A percentile compares a stretch with the other conserved stretches of the same genome.
phyloP scores from a whole-genome alignment of 768 basidiomycete genomes.

The Kwoniella shandongensis region DNA sequence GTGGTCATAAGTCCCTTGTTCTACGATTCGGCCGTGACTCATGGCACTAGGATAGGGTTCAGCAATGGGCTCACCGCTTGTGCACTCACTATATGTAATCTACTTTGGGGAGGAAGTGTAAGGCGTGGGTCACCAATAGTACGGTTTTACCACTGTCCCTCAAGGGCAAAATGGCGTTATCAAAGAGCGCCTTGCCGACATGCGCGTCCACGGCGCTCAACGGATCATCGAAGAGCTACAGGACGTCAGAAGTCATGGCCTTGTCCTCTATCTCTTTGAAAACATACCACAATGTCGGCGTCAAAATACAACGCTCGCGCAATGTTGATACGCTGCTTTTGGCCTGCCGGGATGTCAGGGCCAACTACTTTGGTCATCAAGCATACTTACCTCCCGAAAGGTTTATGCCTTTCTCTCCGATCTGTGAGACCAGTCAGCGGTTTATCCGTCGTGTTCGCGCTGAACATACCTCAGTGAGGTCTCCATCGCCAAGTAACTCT shows the following conservation, averaged over 20 bases:
- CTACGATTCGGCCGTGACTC: constrained; percentile 57
- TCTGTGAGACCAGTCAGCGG: too few species aligned
- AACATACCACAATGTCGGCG: constrained; percentile 37
- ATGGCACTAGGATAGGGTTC: constrained; percentile 48
- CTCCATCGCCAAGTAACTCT: constrained; percentile 67
- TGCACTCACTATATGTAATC: constrained; percentile 58
- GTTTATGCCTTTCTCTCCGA: constrained; percentile 62
- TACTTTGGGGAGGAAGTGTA: constrained; percentile 61
- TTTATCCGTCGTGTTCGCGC: too few species aligned
- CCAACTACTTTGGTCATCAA: too few species aligned
- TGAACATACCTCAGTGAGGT: constrained; percentile 68
- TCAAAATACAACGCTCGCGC: constrained; percentile 66
- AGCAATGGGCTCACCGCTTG: neutral
- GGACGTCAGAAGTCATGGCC: neutral
- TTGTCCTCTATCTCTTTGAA: too few species aligned
- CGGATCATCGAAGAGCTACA: constrained; percentile 43
- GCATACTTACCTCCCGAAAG: constrained; percentile 66
- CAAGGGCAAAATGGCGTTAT: constrained; percentile 64
- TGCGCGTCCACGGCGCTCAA: constrained; percentile 64
- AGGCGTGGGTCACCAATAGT: constrained; percentile 62
- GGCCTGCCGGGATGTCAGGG: constrained; percentile 1
- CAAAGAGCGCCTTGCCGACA: constrained; percentile 69
- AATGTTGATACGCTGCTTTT: constrained; percentile 62
- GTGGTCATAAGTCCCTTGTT: constrained; percentile 61
- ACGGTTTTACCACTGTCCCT: constrained; percentile 59